These are phyloP conservation scores for Candida alai DNA, from an alignment of 805 yeast genomes.

Conservation along the genomic window DNA sequence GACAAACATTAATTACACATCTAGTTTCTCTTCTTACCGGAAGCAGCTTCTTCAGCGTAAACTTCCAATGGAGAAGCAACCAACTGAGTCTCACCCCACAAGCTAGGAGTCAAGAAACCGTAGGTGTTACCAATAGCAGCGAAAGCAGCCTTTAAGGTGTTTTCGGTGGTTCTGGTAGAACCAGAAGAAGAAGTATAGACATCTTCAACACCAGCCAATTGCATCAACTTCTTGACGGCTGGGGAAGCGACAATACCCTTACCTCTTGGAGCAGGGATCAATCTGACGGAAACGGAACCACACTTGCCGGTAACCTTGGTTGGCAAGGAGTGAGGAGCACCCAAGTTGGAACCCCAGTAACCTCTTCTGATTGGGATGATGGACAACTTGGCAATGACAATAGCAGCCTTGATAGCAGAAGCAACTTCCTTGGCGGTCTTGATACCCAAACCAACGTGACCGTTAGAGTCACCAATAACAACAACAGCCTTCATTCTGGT, in stretches of 20 bases:
- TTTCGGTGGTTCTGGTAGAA: slow-evolving; percentile 99
- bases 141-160: slow-evolving; percentile 99
- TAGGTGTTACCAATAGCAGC: slow-evolving; percentile 99
- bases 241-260: slow-evolving; percentile 99
- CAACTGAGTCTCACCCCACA: slow-evolving; percentile 86
- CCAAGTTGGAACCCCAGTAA: slow-evolving; percentile 99
- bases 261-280: slow-evolving; percentile 99
- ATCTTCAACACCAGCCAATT: slow-evolving; percentile 99
- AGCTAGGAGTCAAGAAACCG: slow-evolving; percentile 99
- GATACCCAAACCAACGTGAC: slow-evolving; percentile 99
- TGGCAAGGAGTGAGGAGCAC: slow-evolving; percentile 99
- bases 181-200: slow-evolving; percentile 98
- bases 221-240: slow-evolving; percentile 97
- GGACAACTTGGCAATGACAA: slow-evolving; percentile 97
- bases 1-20: slow-evolving; percentile 13
- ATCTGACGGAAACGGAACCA: slow-evolving; percentile 98
- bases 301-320: slow-evolving; percentile 99
- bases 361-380: slow-evolving; percentile 99
- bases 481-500: slow-evolving; percentile 99
- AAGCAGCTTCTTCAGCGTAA: slow-evolving; percentile 81
- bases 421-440: slow-evolving; percentile 99
- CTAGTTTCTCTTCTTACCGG: slow-evolving; percentile 73
- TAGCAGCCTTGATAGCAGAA: slow-evolving; percentile 99
- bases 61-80: slow-evolving; percentile 92
- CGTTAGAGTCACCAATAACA: slow-evolving; percentile 98